Percentiles rank a stretch among this genome's conserved stretches.
phyloP scores from a whole-genome alignment of 768 basidiomycete genomes.

The Boletus rubescentipes region DNA sequence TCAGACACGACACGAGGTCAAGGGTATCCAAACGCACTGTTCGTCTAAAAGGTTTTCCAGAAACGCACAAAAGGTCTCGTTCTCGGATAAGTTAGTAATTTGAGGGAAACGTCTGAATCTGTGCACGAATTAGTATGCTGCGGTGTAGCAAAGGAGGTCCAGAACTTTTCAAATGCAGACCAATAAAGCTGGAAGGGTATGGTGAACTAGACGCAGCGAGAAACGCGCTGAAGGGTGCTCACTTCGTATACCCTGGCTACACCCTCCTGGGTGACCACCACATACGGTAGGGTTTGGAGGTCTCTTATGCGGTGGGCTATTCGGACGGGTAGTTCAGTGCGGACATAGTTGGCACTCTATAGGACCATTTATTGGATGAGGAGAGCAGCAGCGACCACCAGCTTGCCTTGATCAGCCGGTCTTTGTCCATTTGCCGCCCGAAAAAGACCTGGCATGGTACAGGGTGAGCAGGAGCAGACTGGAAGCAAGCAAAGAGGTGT shows the following conservation, averaged over 20 bases:
- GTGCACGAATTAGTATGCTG: slow-evolving; percentile 17
- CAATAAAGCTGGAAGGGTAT: slow-evolving; percentile 64
- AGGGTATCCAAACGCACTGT: slow-evolving; percentile 55
- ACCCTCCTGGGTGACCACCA: slow-evolving; percentile 83
- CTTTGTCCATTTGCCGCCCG: slow-evolving; percentile 79
- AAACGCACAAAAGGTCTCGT: slow-evolving; percentile 76
- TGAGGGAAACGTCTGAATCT: slow-evolving; percentile 75
- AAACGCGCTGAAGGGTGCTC: slow-evolving; percentile 25
- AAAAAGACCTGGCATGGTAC: slow-evolving; percentile 64
- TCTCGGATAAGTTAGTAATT: slow-evolving; percentile 71
- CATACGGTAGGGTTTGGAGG: slow-evolving; percentile 81
- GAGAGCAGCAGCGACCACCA: not conserved
- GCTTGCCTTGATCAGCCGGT: slow-evolving; percentile 70
- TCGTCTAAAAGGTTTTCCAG: slow-evolving; percentile 61
- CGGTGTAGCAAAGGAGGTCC: not conserved
- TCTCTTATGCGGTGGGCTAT: slow-evolving; percentile 87
- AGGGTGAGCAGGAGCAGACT: not conserved
- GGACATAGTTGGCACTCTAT: slow-evolving; percentile 88
- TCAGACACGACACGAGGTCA: slow-evolving; percentile 5
- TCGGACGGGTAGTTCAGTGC: slow-evolving; percentile 83
- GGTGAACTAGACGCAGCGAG: not conserved
- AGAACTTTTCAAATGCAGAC: slow-evolving; percentile 82
- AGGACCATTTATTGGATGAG: not conserved
- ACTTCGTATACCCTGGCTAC: slow-evolving; percentile 85
- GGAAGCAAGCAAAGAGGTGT: slow-evolving; percentile 18